Evolutionary conservation across 768 basidiomycete genomes (phyloP), one percentile per base, ranked within the genome.

Genomic region (Udeniomyces megalosporus): DNA sequence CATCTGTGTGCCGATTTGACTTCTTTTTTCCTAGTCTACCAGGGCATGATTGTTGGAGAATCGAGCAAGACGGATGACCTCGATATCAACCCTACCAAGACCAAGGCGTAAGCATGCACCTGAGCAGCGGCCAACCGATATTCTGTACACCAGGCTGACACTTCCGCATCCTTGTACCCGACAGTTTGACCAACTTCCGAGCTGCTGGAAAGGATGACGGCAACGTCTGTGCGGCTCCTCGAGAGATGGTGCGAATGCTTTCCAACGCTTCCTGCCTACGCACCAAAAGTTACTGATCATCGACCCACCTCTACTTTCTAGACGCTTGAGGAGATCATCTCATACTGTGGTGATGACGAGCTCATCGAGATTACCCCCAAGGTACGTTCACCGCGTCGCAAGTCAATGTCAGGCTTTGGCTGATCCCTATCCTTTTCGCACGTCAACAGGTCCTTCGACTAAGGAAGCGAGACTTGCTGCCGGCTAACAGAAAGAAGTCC

Each of bases 301-400:
- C 28, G 35, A 12, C 35, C 22, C 42, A 11, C n/a, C 45, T 44
- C 10, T 29, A 7, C n/a, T 48, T 28, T 45, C 14, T 31, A 59
- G 58, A 59, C 63, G 6, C 35, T 65, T 20, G 63, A 65, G 47
- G 63, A 65, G 58, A 52, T 47, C 12, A 65, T 65, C 52, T 22
- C 63, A 14, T 65, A 65, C 58, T 59, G 57, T 54, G 63, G 31
- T n/a, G 63, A 53, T 11, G 63, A 65, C 35, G 63, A 65, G 51
- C 44, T 65, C n/a, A 65, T 65, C 58, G 63, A 65, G 52, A 56
- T 65, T 32, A 65, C 63, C 10, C 63, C 63, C 32, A 61, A 53
- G 52, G 60, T 60, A 14, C 28, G 22, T 45, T 14, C 10, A 32
- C n/a, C 24, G 31, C 5, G 22, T 26, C 24, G 4, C 26, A 50